phyloP scores from a whole-genome alignment of 768 basidiomycete species.

The Leccinum uliginosum region DNA sequence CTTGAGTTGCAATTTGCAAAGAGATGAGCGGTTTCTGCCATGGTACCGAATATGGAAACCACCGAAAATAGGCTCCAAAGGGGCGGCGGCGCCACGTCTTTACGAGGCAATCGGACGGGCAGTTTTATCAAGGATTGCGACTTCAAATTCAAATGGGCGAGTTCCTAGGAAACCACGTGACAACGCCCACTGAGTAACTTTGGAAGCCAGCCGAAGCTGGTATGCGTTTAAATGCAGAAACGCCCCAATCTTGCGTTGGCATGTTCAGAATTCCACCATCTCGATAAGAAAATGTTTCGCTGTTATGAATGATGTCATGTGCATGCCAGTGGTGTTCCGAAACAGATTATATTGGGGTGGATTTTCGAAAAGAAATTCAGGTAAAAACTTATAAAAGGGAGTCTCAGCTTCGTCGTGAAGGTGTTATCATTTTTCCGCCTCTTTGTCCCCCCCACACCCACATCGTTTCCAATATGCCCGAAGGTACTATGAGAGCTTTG shows the following conservation, averaged over 20 bases:
- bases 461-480: constrained; percentile 37
- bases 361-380: constrained; percentile 8
- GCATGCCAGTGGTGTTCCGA: constrained; percentile 16
- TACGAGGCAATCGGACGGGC: constrained; percentile 43
- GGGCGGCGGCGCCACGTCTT: constrained; percentile 50
- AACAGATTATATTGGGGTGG: constrained; percentile 7
- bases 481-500: constrained; percentile 70
- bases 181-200: too few relatives aligned
- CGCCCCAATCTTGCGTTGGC: not conserved
- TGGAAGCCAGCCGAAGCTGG: not conserved
- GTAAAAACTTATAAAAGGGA: constrained; percentile 20
- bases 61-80: not conserved
- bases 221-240: not conserved
- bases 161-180: constrained; percentile 34
- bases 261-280: not conserved
- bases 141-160: constrained; percentile 95
- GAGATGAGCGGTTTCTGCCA: constrained; percentile 81
- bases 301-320: constrained; percentile 23
- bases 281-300: not conserved
- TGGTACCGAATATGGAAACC: constrained; percentile 81
- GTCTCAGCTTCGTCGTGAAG: not conserved
- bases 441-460: not conserved
- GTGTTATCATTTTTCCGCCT: constrained; percentile 2
- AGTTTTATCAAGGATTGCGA: constrained; percentile 59
- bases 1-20: constrained; percentile 73